Percentiles rank a stretch among this genome's conserved stretches.
phyloP scores from a whole-genome alignment of 305 asterid species.

The Ajuga reptans region DNA sequence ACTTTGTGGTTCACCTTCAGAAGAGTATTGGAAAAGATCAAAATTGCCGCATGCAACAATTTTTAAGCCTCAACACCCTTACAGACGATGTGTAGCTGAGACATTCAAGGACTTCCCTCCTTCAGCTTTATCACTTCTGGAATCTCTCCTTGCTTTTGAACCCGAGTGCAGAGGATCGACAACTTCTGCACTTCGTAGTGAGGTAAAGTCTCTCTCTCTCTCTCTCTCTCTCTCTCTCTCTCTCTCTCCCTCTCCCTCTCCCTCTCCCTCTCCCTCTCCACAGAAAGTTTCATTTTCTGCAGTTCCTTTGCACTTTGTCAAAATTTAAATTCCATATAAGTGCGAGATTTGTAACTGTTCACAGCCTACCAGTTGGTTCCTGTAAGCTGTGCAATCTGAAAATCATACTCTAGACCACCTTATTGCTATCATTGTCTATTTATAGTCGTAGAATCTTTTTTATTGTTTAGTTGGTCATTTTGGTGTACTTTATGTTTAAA shows the following conservation, averaged over 20 bases:
- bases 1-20: constrained; percentile 76
- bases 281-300: background rate
- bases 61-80: constrained; percentile 76
- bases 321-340: background rate
- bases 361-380: background rate
- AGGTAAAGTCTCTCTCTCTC: constrained; percentile 35
- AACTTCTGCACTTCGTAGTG: constrained; percentile 59
- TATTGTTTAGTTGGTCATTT: background rate
- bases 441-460: background rate
- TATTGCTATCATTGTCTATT: background rate
- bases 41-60: constrained; percentile 70
- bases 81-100: constrained; percentile 53
- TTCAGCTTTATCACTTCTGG: constrained; percentile 50
- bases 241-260: background rate
- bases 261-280: background rate
- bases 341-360: background rate
- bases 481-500: background rate
- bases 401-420: background rate
- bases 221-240: background rate
- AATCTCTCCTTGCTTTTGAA: constrained; percentile 73
- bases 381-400: background rate
- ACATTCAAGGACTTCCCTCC: constrained; percentile 65
- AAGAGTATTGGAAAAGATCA: constrained; percentile 71
- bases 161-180: constrained; percentile 62
- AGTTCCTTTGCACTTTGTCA: background rate